Evolutionary conservation across 176 grass and related monocot genomes (phyloP), one percentile per base, ranked within the genome.

Genomic region (Cenchrus fungigraminus): DNA sequence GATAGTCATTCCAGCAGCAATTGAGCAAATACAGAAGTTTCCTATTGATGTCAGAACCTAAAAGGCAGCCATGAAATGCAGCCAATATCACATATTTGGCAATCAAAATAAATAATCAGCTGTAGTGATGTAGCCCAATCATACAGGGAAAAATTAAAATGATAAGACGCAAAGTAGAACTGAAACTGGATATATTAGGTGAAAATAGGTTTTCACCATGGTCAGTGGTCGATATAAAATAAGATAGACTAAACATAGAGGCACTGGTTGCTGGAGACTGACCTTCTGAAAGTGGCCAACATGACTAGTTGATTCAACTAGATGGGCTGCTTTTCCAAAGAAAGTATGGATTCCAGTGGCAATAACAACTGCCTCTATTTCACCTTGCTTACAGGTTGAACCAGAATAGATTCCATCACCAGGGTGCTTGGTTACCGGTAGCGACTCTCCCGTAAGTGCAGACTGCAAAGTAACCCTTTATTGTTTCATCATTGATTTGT

Each of bases 341-440:
- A 94, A 94, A 50, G 92, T 94, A 76, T 91, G 92, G 46, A 94
- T 88, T 68, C 92, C 92, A 47, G 92, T 94, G 80, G 92, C 92
- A 82, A 91, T 94, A 54, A 94, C 92, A 82, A 94, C 86, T 51
- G 92, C 89, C 78, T 94, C 92, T 54, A 94, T 89, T 80, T 94
- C 92, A 85, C 89, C 92, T 86, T 94, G 92, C 71, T 94, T 94
- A 79, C 92, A 94, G 1, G 92, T 94, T 11, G 92, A 94, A 65
- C 92, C 92, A 64, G 89, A 91, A 86, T 89, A 91, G 83, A 94
- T 79, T 43, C 84, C 92, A 43, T 86, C 89, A 16, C 92, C 92
- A 43, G 89, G 87, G 32, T 89, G 69, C 76, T 94, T 94, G 43
- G 89, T 94, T 80, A 94, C 89, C 9, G 92, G 92, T 40, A 94